A percentile compares a stretch with the other conserved stretches of the same genome.
Evolutionary conservation across 2,329 filamentous ascomycete genomes (phyloP).

Genomic region (Alternaria brassicicola): DNA sequence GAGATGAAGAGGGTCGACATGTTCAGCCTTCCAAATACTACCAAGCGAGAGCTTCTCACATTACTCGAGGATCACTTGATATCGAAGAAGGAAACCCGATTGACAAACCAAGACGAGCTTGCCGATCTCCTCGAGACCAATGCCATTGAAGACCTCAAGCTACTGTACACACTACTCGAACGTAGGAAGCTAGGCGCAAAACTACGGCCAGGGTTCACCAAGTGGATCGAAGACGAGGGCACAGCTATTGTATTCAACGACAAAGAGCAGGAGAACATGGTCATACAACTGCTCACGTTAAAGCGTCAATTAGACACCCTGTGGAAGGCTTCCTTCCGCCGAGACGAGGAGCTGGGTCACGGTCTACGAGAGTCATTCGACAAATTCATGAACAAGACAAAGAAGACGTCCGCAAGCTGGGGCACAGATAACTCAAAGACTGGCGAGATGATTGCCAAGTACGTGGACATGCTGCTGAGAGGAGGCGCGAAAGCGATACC

Average conservation of each 20-base stretch:
- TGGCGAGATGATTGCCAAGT: conserved; percentile 98
- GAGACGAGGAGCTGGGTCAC: conserved; percentile 77
- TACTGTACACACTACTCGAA: conserved; percentile 78
- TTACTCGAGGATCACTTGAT: conserved; percentile 77
- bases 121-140: conserved; percentile 74
- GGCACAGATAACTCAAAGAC: conserved; percentile 88
- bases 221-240: conserved; percentile 79
- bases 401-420: conserved; percentile 73
- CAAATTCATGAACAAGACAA: conserved; percentile 87
- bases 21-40: conserved; percentile 82
- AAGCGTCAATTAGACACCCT: conserved; percentile 79
- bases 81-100: conserved; percentile 63
- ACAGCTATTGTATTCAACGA: conserved; percentile 80
- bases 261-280: conserved; percentile 81
- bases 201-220: conserved; percentile 74
- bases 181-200: conserved; percentile 72
- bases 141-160: conserved; percentile 72
- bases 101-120: conserved; percentile 68
- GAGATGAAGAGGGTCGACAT: conserved; percentile 80
- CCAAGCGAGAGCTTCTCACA: conserved; percentile 75
- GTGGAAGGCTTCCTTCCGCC: conserved; percentile 76
- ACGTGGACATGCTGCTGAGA: conserved; percentile 86
- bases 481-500: conserved; percentile 86
- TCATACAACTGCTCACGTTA: conserved; percentile 78
- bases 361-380: conserved; percentile 84